Percentiles rank a stretch among this genome's conserved stretches.
Evolutionary conservation across 371 early-diverging fungal species (phyloP).

Genomic region (Mucor plumbeus): DNA sequence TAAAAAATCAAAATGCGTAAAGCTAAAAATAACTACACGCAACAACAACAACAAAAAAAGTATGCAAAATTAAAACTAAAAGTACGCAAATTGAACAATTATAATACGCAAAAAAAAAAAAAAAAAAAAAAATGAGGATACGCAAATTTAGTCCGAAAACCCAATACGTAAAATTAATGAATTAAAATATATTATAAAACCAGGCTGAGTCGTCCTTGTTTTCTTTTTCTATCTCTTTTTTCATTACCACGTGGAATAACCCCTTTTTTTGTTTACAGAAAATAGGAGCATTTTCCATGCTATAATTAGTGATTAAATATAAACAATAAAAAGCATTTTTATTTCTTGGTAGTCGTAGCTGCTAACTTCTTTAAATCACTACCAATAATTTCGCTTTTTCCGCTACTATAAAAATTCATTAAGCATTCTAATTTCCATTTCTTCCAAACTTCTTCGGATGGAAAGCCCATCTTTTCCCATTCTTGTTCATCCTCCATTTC

Average conservation of each 20-base stretch:
- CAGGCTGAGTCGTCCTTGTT: background rate
- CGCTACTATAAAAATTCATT: conserved; percentile 54
- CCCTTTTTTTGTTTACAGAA: conserved; percentile 10
- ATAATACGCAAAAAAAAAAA: too few relatives aligned
- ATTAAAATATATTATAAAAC: background rate
- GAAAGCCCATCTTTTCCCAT: conserved; percentile 54
- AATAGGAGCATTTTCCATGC: conserved; percentile 1
- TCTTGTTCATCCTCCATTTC: conserved; percentile 32
- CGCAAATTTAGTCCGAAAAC: too few relatives aligned
- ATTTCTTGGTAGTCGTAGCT: conserved; percentile 28
- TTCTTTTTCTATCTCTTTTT: background rate
- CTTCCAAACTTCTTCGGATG: conserved; percentile 48
- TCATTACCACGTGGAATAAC: background rate
- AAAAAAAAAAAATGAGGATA: too few relatives aligned
- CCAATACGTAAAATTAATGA: background rate
- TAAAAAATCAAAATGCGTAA: too few relatives aligned
- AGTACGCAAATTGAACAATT: too few relatives aligned
- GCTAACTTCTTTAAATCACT: conserved; percentile 53
- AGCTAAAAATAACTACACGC: too few relatives aligned
- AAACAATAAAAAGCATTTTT: conserved; percentile 11
- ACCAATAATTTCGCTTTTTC: conserved; percentile 47
- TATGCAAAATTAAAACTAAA: too few relatives aligned
- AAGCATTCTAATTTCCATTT: conserved; percentile 55
- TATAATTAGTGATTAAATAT: background rate
- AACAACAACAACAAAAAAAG: too few relatives aligned